A percentile compares a stretch with the other conserved stretches of the same genome.
phyloP scores from a whole-genome alignment of 768 basidiomycete genomes.

The Basidioascus undulatus region DNA sequence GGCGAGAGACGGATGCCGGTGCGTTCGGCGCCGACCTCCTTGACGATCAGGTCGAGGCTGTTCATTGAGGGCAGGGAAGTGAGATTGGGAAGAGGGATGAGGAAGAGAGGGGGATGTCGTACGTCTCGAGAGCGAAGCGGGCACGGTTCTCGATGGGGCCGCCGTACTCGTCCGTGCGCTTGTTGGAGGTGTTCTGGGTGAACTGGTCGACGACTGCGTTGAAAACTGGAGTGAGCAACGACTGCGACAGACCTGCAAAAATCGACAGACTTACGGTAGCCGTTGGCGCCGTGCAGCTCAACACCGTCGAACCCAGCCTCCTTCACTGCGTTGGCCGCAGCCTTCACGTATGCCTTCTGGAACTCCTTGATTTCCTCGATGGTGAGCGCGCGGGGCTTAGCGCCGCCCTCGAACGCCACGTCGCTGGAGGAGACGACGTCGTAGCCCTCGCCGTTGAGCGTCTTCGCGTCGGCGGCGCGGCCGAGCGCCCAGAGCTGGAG shows the following conservation, averaged over 20 bases:
- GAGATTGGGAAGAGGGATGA: no score
- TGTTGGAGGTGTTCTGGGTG: conserved; percentile 31
- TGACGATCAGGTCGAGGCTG: conserved; percentile 28
- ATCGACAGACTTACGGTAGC: conserved; percentile 13
- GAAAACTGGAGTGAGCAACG: no score
- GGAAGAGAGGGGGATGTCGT: no score
- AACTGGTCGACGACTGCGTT: conserved; percentile 38
- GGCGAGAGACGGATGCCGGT: conserved; percentile 30
- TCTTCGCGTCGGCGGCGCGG: conserved; percentile 15
- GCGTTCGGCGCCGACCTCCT: conserved; percentile 30
- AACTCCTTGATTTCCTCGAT: conserved; percentile 24
- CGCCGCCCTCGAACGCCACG: conserved; percentile 4
- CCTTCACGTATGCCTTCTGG: conserved; percentile 26
- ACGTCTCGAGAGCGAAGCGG: conserved; percentile 32
- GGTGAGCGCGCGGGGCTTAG: conserved; percentile 5
- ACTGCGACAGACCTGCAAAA: background rate
- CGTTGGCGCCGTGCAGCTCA: conserved; percentile 26
- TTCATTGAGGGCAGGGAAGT: no score
- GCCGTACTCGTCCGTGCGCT: conserved; percentile 40
- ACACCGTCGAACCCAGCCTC: conserved; percentile 46
- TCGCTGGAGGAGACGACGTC: no score
- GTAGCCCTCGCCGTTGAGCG: no score
- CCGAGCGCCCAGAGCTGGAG: conserved; percentile 37
- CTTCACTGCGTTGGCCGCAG: conserved; percentile 30
- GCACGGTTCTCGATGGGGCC: conserved; percentile 37